Evolutionary conservation across 2,329 filamentous ascomycete species (phyloP), one percentile per base, ranked within the genome.

Genomic region (Chrysoporthe austroafricana): DNA sequence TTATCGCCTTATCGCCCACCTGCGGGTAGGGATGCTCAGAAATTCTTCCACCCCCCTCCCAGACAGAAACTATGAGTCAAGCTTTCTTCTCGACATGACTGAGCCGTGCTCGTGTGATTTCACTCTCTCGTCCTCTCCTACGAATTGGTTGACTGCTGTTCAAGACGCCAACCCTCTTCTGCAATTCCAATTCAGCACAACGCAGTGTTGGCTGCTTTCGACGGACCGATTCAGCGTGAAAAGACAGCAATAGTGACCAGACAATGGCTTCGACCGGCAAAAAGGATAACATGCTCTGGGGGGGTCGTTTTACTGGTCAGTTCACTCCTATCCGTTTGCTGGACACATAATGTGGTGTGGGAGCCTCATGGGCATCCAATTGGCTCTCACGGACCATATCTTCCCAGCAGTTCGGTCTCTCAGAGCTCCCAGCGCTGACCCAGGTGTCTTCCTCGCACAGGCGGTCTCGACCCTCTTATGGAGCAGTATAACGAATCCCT

Each of bases 381-480:
- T 63, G 46, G 26, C 39, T 13, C 11, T 14, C n/a, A 21, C 2
- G 21, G 46, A 21, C 16, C 32, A 14, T 14, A 13, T 52, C 32
- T 36, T 11, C 0, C 44, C 26, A 18, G 9, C 26, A 14, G 16
- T 21, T 14, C 9, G 36, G 14, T 11, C 34, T 16, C 16, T 26
- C 4, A 13, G 3, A 43, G 11, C 11, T 32, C 13, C 34, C 21
- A 44, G 39, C 26, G 44, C 61, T 63, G 36, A 63, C 60, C 21
- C 5, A 5, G 13, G 46, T 64, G n/a, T 64, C 18, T 11, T 59
- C n/a, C 54, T 3, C 21, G 7, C 42, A 11, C 50, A 91, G 91
- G 92, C 82, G 91, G 87, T 73, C 88, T 95, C 72, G 92, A 96
- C 80, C 92, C 93, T 64, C 86, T 96, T 63, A 97, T 97, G 93